Evolutionary conservation across 805 yeast genomes (phyloP).

Genomic region (Teunomyces panamensis): DNA sequence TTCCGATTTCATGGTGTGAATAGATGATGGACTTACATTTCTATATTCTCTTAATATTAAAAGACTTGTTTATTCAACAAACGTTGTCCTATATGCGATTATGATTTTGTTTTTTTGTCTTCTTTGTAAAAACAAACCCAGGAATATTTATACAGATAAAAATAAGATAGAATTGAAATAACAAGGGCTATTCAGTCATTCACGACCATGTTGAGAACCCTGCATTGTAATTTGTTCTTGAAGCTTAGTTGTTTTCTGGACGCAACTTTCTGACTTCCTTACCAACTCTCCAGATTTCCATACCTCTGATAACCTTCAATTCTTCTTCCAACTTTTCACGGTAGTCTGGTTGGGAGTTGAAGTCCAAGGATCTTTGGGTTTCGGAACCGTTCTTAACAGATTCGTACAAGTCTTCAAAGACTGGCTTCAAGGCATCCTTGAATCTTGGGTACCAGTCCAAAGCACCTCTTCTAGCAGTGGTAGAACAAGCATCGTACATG

Average conservation of each 20-base stretch:
- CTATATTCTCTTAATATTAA: background rate
- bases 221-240: conserved; percentile 3
- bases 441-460: conserved; percentile 99
- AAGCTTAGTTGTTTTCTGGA: conserved; percentile 90
- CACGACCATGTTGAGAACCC: conserved; percentile 28
- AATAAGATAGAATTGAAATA: conserved; percentile 12
- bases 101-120: conserved; percentile 1
- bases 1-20: background rate
- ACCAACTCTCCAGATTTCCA: conserved; percentile 99
- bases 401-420: conserved; percentile 92
- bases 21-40: no score
- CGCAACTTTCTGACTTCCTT: conserved; percentile 99
- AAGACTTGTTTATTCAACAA: conserved; percentile 46
- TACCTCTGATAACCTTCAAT: conserved; percentile 87
- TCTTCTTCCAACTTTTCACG: conserved; percentile 93
- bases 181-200: conserved; percentile 32
- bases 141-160: conserved; percentile 9
- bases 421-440: conserved; percentile 98
- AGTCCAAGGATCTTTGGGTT: conserved; percentile 96
- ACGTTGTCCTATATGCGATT: conserved; percentile 35
- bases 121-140: conserved; percentile 10
- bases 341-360: conserved; percentile 98
- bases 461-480: conserved; percentile 99
- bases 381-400: conserved; percentile 94
- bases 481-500: conserved; percentile 99